A percentile compares a stretch with the other conserved stretches of the same genome.
phyloP scores from a whole-genome alignment of 2,329 filamentous ascomycete species.

The Diaporthe destruens region DNA sequence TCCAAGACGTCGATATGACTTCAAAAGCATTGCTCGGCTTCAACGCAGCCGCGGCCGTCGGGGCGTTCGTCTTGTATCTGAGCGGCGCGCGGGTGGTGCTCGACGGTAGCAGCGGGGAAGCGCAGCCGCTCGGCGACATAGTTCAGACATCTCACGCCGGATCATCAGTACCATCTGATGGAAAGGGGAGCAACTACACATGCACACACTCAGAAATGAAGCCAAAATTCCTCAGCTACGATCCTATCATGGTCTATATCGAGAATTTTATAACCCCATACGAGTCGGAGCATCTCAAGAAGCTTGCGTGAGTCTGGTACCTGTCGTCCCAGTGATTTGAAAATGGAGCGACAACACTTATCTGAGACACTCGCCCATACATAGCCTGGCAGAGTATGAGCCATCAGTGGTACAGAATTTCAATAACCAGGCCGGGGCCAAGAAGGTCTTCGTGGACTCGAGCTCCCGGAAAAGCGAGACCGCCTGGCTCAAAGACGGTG shows the following conservation, averaged over 20 bases:
- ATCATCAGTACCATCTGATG: not conserved
- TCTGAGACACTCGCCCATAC: not conserved
- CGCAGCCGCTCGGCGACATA: not conserved
- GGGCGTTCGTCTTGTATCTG: conserved; percentile 13
- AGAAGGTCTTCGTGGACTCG: conserved; percentile 5
- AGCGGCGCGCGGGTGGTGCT: conserved; percentile 23
- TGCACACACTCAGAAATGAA: conserved; percentile 25
- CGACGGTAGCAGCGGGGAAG: not conserved
- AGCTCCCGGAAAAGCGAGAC: conserved; percentile 28
- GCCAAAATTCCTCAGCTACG: conserved; percentile 31
- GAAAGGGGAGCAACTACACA: conserved; percentile 18
- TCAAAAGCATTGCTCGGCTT: conserved; percentile 29
- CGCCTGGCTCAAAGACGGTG: conserved; percentile 24
- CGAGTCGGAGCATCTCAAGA: conserved; percentile 27
- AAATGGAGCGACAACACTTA: not conserved
- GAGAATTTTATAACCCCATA: conserved; percentile 29
- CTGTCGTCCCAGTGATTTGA: too few relatives aligned
- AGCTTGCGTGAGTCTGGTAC: conserved; percentile 14
- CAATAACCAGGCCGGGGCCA: not conserved
- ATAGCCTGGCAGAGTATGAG: conserved; percentile 31
- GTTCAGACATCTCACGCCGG: not conserved
- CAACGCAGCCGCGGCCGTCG: conserved; percentile 11
- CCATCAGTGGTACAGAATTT: conserved; percentile 34
- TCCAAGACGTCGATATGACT: not conserved
- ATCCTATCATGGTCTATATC: conserved; percentile 37